A percentile compares a stretch with the other conserved stretches of the same genome.
phyloP scores from a whole-genome alignment of 176 grass and related monocot species.

The Elymus sibiricus region DNA sequence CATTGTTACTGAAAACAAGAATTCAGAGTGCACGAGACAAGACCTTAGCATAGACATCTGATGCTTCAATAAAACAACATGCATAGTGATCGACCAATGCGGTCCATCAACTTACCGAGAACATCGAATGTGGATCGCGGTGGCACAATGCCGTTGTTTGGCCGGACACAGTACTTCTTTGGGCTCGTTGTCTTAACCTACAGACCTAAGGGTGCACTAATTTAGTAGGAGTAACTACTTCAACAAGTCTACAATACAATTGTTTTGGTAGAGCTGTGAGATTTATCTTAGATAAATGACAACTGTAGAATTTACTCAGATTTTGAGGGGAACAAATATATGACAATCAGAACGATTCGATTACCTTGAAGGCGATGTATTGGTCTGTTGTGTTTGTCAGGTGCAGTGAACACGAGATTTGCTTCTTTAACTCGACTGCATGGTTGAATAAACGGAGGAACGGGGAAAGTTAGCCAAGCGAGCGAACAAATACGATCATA shows the following conservation, averaged over 20 bases:
- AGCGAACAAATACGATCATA: not conserved
- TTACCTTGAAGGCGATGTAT: slow-evolving; percentile 80
- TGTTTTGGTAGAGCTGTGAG: not conserved
- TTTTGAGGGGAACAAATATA: not conserved
- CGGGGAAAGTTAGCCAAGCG: not conserved
- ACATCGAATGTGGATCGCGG: slow-evolving; percentile 67
- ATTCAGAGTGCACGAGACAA: not conserved
- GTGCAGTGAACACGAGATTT: slow-evolving; percentile 82
- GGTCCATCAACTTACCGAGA: slow-evolving; percentile 48
- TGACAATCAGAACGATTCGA: not conserved
- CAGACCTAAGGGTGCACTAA: slow-evolving; percentile 2
- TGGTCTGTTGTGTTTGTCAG: slow-evolving; percentile 76
- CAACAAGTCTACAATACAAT: not conserved
- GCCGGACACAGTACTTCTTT: slow-evolving; percentile 94
- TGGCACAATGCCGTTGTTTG: slow-evolving; percentile 82
- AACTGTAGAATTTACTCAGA: not conserved
- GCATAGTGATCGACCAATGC: not conserved
- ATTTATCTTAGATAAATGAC: not conserved
- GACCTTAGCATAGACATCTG: not conserved
- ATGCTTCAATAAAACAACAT: not conserved
- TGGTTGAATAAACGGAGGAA: not conserved
- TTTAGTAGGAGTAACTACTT: not conserved
- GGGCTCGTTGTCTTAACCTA: slow-evolving; percentile 97
- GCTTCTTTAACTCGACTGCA: slow-evolving; percentile 81
- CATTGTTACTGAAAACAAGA: slow-evolving; percentile 78